Base-by-base conservation (phyloP, 768 basidiomycete species). In the Amanita jacksonii region DNA sequence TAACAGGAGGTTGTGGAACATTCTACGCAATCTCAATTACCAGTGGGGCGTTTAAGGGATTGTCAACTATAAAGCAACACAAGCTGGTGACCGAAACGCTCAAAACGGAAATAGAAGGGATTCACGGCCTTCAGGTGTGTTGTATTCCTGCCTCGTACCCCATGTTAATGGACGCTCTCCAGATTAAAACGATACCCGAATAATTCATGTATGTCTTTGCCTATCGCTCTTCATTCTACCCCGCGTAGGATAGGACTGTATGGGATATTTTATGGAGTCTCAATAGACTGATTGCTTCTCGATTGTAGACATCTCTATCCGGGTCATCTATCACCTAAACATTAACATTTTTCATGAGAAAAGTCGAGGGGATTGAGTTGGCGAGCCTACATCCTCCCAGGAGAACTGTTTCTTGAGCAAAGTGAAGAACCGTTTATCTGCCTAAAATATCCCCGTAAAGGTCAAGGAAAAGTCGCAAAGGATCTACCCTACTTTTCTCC, bases 21-120 rank as follows among this genome's bases (percentile, higher is more conserved):
- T 99, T 98, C 64, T 99, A 94, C 54, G 87, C 92, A 33, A 93
- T 99, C 49, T 73, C 76, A 9, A 86, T 99, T 49, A 76, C 85
- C 3, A 91, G 88, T 47, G 61, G 77, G n/a, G 72, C 73, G 1
- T 98, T 99, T 72, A 80, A 83, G 51, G 94, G 85, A 7, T 64
- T 98, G 31, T 62, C 86, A 1, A 84, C 79, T 33, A 79, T 98
- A 43, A 93, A 96, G 68, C 96, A 99, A 61, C 96, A 99, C 62
- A 78, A 79, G 47, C 68, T 96, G 22, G 91, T 99, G 30, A 93
- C 85, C 9, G 74, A 88, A 47, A 71, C 75, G 8, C 64, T 99
- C 50, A 92, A 93, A 64, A 68, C 82, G 54, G 96, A 97, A 59
- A 90, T 99, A 38, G 75, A 78, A 54, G 80, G 74, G 9, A 93